Evolutionary conservation across 2,329 filamentous ascomycete genomes (phyloP).

Genomic region (Chaetomiaceae sp.): DNA sequence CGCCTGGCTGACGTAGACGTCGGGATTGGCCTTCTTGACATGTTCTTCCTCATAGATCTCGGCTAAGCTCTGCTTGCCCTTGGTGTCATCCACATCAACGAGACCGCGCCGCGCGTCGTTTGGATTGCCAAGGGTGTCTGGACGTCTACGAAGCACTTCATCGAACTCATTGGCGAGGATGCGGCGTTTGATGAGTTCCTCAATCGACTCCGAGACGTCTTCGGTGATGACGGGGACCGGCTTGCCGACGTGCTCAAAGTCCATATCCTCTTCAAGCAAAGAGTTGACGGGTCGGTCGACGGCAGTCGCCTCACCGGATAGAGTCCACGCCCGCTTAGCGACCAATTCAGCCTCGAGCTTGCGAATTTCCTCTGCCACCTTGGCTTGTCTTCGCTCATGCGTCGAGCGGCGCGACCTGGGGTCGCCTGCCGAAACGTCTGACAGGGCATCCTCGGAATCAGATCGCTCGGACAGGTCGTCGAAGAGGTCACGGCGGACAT

Average conservation of each 20-base stretch:
- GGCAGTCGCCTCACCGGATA: constrained; percentile 82
- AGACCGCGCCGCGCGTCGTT: constrained; percentile 62
- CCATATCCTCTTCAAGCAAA: constrained; percentile 86
- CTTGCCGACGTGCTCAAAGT: constrained; percentile 93
- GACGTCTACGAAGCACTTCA: constrained; percentile 77
- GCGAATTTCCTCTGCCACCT: constrained; percentile 84
- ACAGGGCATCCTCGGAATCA: constrained; percentile 61
- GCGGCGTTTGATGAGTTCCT: constrained; percentile 88
- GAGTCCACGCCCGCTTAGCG: constrained; percentile 84
- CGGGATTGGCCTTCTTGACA: constrained; percentile 69
- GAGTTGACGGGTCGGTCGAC: constrained; percentile 83
- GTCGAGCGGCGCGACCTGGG: constrained; percentile 72
- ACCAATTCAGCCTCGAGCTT: constrained; percentile 85
- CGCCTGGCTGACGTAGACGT: constrained; percentile 71
- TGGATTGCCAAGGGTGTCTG: constrained; percentile 64
- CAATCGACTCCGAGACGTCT: constrained; percentile 85
- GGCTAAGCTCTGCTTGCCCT: constrained; percentile 80
- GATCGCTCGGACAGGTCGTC: constrained; percentile 67
- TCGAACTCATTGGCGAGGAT: constrained; percentile 90
- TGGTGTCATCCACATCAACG: constrained; percentile 79
- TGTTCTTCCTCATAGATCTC: constrained; percentile 95
- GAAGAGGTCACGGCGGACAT: constrained; percentile 86
- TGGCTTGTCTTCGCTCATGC: constrained; percentile 82
- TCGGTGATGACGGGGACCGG: constrained; percentile 91
- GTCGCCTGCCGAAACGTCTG: constrained; percentile 64